Evolutionary conservation across 441 rosid genomes (phyloP).

Genomic region (Dalechampia spathulata): DNA sequence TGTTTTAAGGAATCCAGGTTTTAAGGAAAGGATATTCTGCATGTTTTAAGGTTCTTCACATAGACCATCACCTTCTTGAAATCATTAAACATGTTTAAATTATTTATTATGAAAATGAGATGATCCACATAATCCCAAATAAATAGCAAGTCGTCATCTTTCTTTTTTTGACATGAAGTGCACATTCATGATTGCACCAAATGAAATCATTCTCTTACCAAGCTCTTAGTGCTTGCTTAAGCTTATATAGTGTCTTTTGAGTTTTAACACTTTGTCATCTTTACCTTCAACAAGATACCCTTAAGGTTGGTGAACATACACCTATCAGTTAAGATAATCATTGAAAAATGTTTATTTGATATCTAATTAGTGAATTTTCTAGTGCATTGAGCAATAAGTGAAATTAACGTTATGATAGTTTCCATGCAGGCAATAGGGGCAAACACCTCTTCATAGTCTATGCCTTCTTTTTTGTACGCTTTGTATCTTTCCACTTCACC

Average conservation of each 20-base stretch:
- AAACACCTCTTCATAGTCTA: not conserved
- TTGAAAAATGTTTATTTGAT: not conserved
- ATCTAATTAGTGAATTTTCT: not conserved
- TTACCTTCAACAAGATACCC: not conserved
- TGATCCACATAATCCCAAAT: not conserved
- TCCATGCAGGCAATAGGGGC: not conserved
- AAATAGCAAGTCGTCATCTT: no score
- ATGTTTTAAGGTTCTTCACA: no score
- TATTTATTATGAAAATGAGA: no score
- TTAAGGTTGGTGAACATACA: not conserved
- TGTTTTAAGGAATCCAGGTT: no score
- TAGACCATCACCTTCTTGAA: not conserved
- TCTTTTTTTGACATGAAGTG: not conserved
- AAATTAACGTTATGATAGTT: not conserved
- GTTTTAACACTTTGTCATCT: not conserved
- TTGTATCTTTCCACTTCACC: not conserved
- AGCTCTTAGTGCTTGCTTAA: not conserved
- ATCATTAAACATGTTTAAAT: no score
- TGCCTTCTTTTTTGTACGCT: not conserved
- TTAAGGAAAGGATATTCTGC: no score
- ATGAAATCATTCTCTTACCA: not conserved
- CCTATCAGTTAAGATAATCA: not conserved
- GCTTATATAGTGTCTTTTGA: not conserved
- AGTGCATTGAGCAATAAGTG: not conserved
- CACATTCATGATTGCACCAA: not conserved